Evolutionary conservation across 352 stramenopile genomes (phyloP), one percentile per base, ranked within the genome.

Genomic region (Globisporangium irregulare): DNA sequence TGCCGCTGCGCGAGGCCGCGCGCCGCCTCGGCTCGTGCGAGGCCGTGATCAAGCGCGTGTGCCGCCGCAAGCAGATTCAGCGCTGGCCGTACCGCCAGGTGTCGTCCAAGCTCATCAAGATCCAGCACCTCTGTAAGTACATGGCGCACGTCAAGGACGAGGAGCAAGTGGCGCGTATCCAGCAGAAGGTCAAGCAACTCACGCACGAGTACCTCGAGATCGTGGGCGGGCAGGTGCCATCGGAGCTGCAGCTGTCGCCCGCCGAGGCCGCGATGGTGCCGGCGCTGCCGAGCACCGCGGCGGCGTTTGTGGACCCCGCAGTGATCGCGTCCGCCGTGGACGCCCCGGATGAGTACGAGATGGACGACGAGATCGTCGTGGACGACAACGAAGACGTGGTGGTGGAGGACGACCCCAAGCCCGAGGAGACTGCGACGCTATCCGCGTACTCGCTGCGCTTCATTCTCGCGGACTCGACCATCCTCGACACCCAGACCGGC

Each of bases 41-140:
- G 70, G 87, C 82, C 38, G 86, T 91, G 46, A 83, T 95, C 70
- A 95, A 94, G 78, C 85, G 86, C 59, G 78, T 92, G 18, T 95
- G 87, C 66, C 86, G 87, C 50, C 85, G 81, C 63, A 87, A 87
- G 64, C 81, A 89, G 70, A 93, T 95, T 73, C 80, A 86, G 70
- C 79, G 85, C 59, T 95, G 87, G 87, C 85, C 85, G 4, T 95
- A 95, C 74, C 87, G 87, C 69, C 85, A 95, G 68, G 84, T 94
- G 32, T 91, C 87, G 62, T 85, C 83, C 74, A 92, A 92, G 73
- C 79, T 93, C 66, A 86, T 92, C 72, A 91, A 92, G 82, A 93
- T 93, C 69, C 83, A 93, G 76, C 83, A 92, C 69, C 75, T 93
- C 61, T 92, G 81, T 78, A 93, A 93, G 78, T 93, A 87, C 79